A percentile compares a stretch with the other conserved stretches of the same genome.
phyloP scores from a whole-genome alignment of 2,329 filamentous ascomycete species.

The Trichophyton equinum region DNA sequence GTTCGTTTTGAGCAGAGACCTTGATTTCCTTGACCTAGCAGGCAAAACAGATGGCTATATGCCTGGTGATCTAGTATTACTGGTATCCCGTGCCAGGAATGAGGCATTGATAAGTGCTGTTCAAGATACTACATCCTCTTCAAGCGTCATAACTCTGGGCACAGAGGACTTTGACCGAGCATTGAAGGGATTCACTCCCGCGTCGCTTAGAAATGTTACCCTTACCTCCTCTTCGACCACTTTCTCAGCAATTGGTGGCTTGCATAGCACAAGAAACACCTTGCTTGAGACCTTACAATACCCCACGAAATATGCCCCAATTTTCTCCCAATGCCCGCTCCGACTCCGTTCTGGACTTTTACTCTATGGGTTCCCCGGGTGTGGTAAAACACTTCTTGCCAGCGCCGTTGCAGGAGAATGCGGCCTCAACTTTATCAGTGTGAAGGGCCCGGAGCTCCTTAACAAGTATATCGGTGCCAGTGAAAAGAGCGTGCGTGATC shows the following conservation, averaged over 20 bases:
- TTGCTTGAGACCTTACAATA: conserved; percentile 92
- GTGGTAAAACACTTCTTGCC: conserved; percentile 89
- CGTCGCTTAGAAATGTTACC: conserved; percentile 86
- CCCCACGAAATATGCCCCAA: conserved; percentile 93
- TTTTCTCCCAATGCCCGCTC: conserved; percentile 89
- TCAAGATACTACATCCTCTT: conserved; percentile 36
- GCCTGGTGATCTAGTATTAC: conserved; percentile 79
- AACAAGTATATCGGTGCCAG: conserved; percentile 99
- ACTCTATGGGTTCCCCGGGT: conserved; percentile 89
- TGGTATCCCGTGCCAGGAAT: conserved; percentile 77
- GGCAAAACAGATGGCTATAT: conserved; percentile 95
- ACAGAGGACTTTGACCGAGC: conserved; percentile 71
- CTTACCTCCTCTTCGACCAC: conserved; percentile 86
- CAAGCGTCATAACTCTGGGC: conserved; percentile 50
- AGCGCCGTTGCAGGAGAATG: conserved; percentile 97
- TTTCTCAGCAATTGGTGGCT: conserved; percentile 81
- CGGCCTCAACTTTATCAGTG: conserved; percentile 93
- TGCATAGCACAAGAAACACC: conserved; percentile 76
- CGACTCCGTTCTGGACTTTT: conserved; percentile 87
- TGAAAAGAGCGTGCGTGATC: conserved; percentile 87
- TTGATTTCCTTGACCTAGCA: conserved; percentile 87
- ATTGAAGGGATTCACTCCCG: conserved; percentile 83
- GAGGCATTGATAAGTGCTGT: conserved; percentile 85
- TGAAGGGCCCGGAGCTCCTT: conserved; percentile 94
- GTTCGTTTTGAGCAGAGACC: conserved; percentile 59